Evolutionary conservation across 1,284 basidiomycete species (phyloP).

Genomic region (Fomitiporia mediterranea): DNA sequence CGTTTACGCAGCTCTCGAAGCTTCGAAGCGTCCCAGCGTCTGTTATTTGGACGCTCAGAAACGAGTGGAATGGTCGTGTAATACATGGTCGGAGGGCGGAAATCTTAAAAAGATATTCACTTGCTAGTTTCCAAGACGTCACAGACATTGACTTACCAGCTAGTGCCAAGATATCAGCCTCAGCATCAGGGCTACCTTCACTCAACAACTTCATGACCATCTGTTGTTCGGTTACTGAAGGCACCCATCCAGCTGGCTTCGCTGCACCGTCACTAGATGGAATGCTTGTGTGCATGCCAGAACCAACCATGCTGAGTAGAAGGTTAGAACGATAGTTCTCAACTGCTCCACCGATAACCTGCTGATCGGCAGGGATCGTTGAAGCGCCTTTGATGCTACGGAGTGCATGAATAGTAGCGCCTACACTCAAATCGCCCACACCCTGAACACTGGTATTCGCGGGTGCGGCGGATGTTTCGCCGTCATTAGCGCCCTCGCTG

Average conservation of each 20-base stretch:
- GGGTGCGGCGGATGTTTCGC: constrained; percentile 26
- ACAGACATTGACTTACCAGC: constrained; percentile 55
- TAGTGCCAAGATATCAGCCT: constrained; percentile 77
- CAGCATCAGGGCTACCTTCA: constrained; percentile 71
- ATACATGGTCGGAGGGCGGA: constrained; percentile 86
- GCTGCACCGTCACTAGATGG: constrained; percentile 47
- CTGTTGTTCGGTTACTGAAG: constrained; percentile 83
- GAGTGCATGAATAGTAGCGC: constrained; percentile 81
- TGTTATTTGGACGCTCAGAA: constrained; percentile 77
- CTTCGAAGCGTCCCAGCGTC: constrained; percentile 91
- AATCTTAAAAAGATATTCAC: constrained; percentile 44
- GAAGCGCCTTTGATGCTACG: constrained; percentile 82
- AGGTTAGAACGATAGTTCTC: constrained; percentile 94
- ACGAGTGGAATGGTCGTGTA: constrained; percentile 89
- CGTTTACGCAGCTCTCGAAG: constrained; percentile 92
- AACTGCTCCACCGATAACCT: constrained; percentile 82
- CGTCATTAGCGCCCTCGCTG: constrained; percentile 64
- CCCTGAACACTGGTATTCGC: constrained; percentile 57
- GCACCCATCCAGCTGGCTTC: constrained; percentile 58
- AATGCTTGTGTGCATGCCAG: constrained; percentile 68
- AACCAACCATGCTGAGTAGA: constrained; percentile 83
- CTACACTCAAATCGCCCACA: constrained; percentile 75
- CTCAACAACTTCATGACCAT: constrained; percentile 94
- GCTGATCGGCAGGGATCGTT: constrained; percentile 85
- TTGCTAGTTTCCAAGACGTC: neutral